A percentile compares a stretch with the other conserved stretches of the same genome.
phyloP scores from a whole-genome alignment of 2,329 filamentous ascomycete genomes.

The Dothidotthia symphoricarpi region DNA sequence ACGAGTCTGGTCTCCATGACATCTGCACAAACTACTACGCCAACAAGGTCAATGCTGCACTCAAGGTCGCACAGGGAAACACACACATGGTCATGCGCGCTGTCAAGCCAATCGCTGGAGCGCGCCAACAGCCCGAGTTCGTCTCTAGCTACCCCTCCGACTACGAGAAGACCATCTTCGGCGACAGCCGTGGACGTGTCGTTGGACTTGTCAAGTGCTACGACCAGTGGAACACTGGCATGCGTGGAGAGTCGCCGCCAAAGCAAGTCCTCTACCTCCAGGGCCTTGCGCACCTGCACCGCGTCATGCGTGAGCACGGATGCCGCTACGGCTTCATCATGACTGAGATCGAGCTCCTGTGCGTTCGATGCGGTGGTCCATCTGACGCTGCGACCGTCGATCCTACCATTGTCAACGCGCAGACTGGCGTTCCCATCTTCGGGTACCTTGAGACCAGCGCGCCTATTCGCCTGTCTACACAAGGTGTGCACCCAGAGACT shows the following conservation, averaged over 20 bases:
- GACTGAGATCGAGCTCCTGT: conserved; percentile 90
- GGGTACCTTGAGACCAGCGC: conserved; percentile 77
- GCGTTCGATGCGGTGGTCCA: conserved; percentile 72
- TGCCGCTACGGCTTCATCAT: conserved; percentile 95
- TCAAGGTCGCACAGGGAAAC: conserved; percentile 69
- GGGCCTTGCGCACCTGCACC: conserved; percentile 80
- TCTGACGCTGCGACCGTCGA: conserved; percentile 30
- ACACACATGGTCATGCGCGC: conserved; percentile 57
- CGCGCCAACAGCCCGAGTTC: conserved; percentile 62
- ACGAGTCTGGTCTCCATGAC: conserved; percentile 70
- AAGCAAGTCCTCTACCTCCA: conserved; percentile 86
- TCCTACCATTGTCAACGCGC: conserved; percentile 40
- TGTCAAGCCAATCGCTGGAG: conserved; percentile 37
- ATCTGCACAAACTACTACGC: conserved; percentile 78
- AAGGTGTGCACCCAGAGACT: conserved; percentile 33
- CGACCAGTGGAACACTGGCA: conserved; percentile 91
- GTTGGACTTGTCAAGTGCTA: conserved; percentile 89
- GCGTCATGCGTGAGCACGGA: conserved; percentile 88
- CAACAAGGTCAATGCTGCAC: conserved; percentile 81
- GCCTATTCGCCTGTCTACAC: conserved; percentile 54
- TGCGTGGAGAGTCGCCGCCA: conserved; percentile 81
- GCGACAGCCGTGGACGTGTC: conserved; percentile 57
- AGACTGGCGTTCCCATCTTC: conserved; percentile 69
- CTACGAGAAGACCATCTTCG: conserved; percentile 49
- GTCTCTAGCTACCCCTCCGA: conserved; percentile 61